Base-by-base conservation (phyloP, 2,329 filamentous ascomycete species). In the Monilinia laxa region DNA sequence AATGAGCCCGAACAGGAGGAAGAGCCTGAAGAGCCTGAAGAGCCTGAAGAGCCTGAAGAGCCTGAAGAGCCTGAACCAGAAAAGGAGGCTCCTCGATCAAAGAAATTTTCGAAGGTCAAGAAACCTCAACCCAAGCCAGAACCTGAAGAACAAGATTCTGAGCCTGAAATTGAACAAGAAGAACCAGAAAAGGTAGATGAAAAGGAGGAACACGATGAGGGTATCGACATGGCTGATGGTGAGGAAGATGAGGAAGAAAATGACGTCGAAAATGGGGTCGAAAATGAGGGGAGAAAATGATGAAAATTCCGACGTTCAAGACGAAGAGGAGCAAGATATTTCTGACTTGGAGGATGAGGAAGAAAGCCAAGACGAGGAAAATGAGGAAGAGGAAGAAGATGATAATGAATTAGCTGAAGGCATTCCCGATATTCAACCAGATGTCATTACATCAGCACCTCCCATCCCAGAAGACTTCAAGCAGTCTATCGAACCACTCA, bases 51-150 rank as follows among this genome's bases (percentile, higher is more conserved):
- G 35, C 71, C 73, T 18, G 75, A 76, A 56, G 73, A 77, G 76
- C 74, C 71, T 45, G 74, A 85, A 6, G 82, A 85, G 54, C 82
- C 89, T 74, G 82, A 85, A 60, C 64, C 49, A 14, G 25, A 51
- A 31, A 49, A 60, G n/a, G 45, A 60, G 51, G 31, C 31, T 18
- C 58, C 58, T 20, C 28, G 45, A 38, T 28, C 28, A 20, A 60
- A 60, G 28, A 60, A 60, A 11, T 60, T 60, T 20, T 38, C 58
- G 1, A 60, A 60, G 28, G 9, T 14, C n/a, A 60, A 51, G 4
- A 60, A 60, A 23, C 12, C 58, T 11, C 20, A 51, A n/a, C 45
- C 58, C 3, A 60, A 51, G 9, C 45, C 28, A 25, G 56, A 54
- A 16, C 25, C 49, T 5, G 20, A 66, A 38, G 47, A 38, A 16